A percentile compares a stretch with the other conserved stretches of the same genome.
phyloP scores from a whole-genome alignment of 176 grass and related monocot genomes.

The Elymus sibiricus region DNA sequence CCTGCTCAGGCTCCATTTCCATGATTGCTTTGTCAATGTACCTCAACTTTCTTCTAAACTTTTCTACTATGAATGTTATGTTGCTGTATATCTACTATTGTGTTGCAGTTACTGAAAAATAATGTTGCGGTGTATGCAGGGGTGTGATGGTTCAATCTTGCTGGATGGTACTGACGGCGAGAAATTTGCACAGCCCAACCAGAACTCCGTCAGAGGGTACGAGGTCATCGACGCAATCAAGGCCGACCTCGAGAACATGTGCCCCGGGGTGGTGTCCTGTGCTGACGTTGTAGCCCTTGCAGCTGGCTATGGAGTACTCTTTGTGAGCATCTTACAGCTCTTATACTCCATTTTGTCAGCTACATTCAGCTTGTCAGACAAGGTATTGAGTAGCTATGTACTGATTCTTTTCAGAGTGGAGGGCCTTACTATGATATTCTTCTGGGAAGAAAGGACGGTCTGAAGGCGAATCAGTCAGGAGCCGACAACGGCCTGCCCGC shows the following conservation, averaged over 20 bases:
- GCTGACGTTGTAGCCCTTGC: conserved; percentile 73
- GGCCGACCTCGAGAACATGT: conserved; percentile 44
- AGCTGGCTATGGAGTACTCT: conserved; percentile 55
- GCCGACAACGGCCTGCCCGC: conserved; percentile 61
- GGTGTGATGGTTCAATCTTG: conserved; percentile 76
- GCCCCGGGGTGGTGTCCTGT: conserved; percentile 66
- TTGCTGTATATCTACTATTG: background rate
- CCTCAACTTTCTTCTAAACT: background rate
- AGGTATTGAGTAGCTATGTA: background rate
- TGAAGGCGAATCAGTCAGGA: conserved; percentile 63
- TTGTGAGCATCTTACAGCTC: conserved; percentile 30
- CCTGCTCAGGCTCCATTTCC: conserved; percentile 84
- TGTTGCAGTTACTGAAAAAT: background rate
- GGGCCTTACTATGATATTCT: conserved; percentile 53
- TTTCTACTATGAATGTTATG: background rate
- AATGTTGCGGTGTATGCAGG: conserved; percentile 25
- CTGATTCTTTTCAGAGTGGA: conserved; percentile 44
- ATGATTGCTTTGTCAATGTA: conserved; percentile 91
- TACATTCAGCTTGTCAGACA: background rate
- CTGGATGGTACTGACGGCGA: conserved; percentile 43
- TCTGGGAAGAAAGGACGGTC: conserved; percentile 71
- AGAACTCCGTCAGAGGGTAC: conserved; percentile 61
- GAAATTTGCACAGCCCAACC: conserved; percentile 49
- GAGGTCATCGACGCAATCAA: conserved; percentile 78
- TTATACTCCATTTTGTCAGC: background rate